Evolutionary conservation across 2,329 filamentous ascomycete species (phyloP), one percentile per base, ranked within the genome.

Genomic region (Cryoendolithus antarcticus): DNA sequence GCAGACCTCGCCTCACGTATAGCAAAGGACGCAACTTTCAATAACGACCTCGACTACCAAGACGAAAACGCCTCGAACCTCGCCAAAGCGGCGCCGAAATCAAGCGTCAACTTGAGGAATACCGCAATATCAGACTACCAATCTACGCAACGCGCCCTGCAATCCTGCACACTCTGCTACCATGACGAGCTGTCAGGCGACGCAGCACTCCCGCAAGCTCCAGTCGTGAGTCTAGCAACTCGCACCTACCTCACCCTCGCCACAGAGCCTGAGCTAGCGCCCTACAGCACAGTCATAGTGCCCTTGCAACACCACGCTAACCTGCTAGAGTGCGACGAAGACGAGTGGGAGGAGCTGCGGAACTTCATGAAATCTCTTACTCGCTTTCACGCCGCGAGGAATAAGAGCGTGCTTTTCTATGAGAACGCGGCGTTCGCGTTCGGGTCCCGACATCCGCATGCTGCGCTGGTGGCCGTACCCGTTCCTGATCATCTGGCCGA

Each of bases 301-400:
- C 91, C 91, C 4, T 77, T 91, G 13, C 76, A 86, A 50, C 91
- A 98, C 58, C 80, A 80, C 38, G 77, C 71, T 15, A 98, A 96
- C 58, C 75, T 98, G 0, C 68, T 98, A n/a, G 89, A 95, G 61
- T 98, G 91, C 60, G 89, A 96, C 60, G 89, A 98, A 55, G 91
- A 98, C 56, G 91, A 98, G 59, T 98, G 93, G 93, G 91, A 98
- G 57, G 91, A 98, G 62, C 80, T 98, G 4, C 82, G 91, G 47
- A 98, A 98, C 60, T 98, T 98, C 58, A 96, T 96, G 89, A 98
- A 98, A 66, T 82, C 77, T 42, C 71, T 98, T 12, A 95, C 82
- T 4, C 78, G 89, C 33, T 82, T 95, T 75, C 98, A 96, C 62
- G 86, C 93, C 63, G 82, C 88, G 32, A 86, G 93, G 60, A 86